These are phyloP conservation scores for Aspergillus asperescens DNA, from an alignment of 495 filamentous ascomycete genomes.

Conservation along the genomic window DNA sequence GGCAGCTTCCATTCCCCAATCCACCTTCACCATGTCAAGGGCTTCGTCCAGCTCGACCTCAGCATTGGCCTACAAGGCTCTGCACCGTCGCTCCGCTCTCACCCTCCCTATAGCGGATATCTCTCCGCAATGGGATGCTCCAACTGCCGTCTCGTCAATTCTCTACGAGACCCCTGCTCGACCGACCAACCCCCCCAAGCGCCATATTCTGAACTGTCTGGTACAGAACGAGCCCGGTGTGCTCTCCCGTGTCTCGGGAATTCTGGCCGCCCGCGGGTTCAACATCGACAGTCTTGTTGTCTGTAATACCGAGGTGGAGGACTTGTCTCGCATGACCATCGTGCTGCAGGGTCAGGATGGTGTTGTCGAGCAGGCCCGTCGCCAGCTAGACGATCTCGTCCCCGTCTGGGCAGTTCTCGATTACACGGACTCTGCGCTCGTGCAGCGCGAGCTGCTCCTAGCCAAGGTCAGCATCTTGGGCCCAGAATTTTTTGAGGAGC, in stretches of 20 bases:
- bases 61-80: constrained; percentile 93
- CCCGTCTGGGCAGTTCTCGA: constrained; percentile 98
- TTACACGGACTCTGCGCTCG: constrained; percentile 87
- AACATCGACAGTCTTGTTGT: constrained; percentile 98
- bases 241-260: constrained; percentile 90
- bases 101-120: constrained; percentile 70
- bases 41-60: constrained; percentile 66
- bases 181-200: constrained; percentile 77
- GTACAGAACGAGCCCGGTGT: constrained; percentile 99
- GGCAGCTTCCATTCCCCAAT: constrained; percentile 32
- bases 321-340: constrained; percentile 97
- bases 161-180: constrained; percentile 95
- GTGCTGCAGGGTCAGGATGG: constrained; percentile 93
- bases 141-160: constrained; percentile 93
- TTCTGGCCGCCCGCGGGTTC: constrained; percentile 93
- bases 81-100: constrained; percentile 80
- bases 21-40: constrained; percentile 24
- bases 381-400: constrained; percentile 93
- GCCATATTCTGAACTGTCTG: constrained; percentile 94
- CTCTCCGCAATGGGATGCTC: constrained; percentile 83
- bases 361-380: constrained; percentile 93
- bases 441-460: constrained; percentile 92
- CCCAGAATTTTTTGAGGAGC: constrained; percentile 95
- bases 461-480: constrained; percentile 94
- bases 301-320: constrained; percentile 96